Evolutionary conservation across 495 filamentous ascomycete genomes (phyloP).

Genomic region (Penicillium cosmopolitanum): DNA sequence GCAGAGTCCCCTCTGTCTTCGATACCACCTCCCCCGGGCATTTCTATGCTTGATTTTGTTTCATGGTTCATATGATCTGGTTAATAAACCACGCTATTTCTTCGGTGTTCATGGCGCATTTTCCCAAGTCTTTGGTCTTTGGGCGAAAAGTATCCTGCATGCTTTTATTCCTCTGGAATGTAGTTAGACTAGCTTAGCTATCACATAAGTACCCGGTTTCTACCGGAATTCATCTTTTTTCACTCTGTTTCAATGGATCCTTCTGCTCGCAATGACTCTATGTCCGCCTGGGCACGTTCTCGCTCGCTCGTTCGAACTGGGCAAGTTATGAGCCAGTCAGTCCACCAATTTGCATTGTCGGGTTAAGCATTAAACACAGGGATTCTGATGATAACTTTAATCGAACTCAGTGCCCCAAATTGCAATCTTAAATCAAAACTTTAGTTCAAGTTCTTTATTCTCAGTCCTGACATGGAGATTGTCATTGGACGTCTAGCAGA

Average conservation of each 20-base stretch:
- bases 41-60: conserved; percentile 25
- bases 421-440: no score
- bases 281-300: no score
- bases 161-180: conserved; percentile 19
- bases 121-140: conserved; percentile 24
- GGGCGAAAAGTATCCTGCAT: conserved; percentile 34
- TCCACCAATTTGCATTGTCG: no score
- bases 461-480: no score
- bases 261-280: no score
- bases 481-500: no score
- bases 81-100: conserved; percentile 27
- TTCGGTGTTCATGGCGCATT: conserved; percentile 37
- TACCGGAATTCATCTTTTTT: conserved; percentile 12
- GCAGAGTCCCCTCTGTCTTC: conserved; percentile 23
- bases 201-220: conserved; percentile 22
- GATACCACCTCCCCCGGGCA: conserved; percentile 33
- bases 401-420: no score
- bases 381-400: no score
- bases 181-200: conserved; percentile 30
- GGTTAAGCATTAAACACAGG: no score
- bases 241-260: not conserved
- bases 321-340: no score
- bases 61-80: conserved; percentile 24
- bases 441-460: no score
- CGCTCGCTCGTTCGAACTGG: no score